phyloP scores from a whole-genome alignment of 2,329 filamentous ascomycete species.

The Ceratocystis ficicola region DNA sequence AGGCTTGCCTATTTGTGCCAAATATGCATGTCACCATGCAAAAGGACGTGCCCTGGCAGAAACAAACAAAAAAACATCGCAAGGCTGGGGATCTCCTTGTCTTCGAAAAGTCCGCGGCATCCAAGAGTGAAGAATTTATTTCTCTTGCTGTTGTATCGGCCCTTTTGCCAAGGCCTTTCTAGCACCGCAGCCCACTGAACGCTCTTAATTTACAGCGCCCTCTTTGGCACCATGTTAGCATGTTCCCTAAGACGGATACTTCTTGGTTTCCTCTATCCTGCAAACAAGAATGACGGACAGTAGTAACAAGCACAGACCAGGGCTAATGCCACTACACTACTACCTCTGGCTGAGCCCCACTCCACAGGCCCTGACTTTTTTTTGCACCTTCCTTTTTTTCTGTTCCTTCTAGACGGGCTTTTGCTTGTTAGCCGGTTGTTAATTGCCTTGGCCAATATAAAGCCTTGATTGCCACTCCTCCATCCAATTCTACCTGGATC shows the following conservation, averaged over 20 bases:
- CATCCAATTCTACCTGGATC: neutral
- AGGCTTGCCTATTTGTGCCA: neutral
- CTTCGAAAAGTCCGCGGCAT: neutral
- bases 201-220: neutral
- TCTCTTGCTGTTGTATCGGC: conserved; percentile 7
- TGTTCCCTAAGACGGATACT: no score
- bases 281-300: neutral
- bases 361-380: conserved; percentile 22
- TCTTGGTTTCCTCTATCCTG: neutral
- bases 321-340: conserved; percentile 9
- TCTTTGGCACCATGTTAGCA: neutral
- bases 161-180: neutral
- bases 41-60: neutral
- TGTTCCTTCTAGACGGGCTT: neutral
- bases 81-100: neutral
- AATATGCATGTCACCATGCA: neutral
- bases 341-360: conserved; percentile 18
- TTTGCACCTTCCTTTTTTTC: conserved; percentile 7
- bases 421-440: neutral
- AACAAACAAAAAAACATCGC: neutral
- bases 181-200: neutral
- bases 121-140: neutral
- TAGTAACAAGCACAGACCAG: conserved; percentile 1
- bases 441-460: conserved; percentile 19
- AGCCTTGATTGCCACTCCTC: conserved; percentile 20